Conservation (phyloP, 1,139 yeast genomes). For the Debaryomyces subglobosus region DNA sequence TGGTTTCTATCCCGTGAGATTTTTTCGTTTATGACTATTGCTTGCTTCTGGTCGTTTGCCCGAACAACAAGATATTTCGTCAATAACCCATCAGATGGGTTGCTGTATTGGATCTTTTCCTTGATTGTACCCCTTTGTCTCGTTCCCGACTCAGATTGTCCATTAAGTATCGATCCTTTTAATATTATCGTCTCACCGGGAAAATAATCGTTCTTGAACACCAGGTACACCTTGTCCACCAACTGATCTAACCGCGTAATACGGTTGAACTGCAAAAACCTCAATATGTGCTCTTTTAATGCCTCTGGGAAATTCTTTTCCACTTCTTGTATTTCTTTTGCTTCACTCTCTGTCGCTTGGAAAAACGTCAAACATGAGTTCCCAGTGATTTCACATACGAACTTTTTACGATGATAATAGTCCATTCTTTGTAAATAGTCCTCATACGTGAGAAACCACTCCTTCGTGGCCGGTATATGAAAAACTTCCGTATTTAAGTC, state of each 20-base stretch:
- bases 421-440: conserved; percentile 72
- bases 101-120: conserved; percentile 52
- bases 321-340: conserved; percentile 66
- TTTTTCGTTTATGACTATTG: conserved; percentile 72
- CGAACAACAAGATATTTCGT: conserved; percentile 67
- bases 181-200: conserved; percentile 88
- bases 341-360: conserved; percentile 82
- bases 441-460: conserved; percentile 80
- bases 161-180: conserved; percentile 33
- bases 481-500: conserved; percentile 64
- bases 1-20: conserved; percentile 82
- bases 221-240: conserved; percentile 79
- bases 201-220: conserved; percentile 80
- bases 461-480: conserved; percentile 81
- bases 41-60: conserved; percentile 54
- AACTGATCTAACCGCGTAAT: conserved; percentile 83
- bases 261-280: conserved; percentile 80
- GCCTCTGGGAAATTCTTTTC: conserved; percentile 89
- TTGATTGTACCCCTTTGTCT: conserved; percentile 45
- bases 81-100: conserved; percentile 60
- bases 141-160: conserved; percentile 15
- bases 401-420: conserved; percentile 72
- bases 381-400: conserved; percentile 95
- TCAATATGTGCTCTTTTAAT: conserved; percentile 83
- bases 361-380: conserved; percentile 88